phyloP scores from a whole-genome alignment of 345 rosid species.

The Geranium rotundifolium region DNA sequence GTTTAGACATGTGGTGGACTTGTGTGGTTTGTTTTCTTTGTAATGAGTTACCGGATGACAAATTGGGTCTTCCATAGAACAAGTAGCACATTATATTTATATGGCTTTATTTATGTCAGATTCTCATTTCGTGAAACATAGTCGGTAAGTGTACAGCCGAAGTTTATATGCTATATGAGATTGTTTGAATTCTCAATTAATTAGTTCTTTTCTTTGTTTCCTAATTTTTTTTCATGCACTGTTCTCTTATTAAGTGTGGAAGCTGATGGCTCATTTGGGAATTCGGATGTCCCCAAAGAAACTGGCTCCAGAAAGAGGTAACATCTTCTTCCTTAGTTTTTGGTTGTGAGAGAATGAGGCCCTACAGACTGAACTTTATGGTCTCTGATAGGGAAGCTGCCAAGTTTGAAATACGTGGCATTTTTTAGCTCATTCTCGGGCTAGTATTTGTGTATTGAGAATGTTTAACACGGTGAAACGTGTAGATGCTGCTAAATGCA shows the following conservation, averaged over 20 bases:
- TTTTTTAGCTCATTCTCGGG: neutral
- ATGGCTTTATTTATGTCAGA: neutral
- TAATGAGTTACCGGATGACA: no score
- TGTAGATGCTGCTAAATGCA: neutral
- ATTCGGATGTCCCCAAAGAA: slow-evolving; percentile 62
- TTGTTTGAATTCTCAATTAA: neutral
- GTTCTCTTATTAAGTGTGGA: slow-evolving; percentile 30
- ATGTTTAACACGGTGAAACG: neutral
- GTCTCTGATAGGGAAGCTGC: neutral
- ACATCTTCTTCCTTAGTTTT: slow-evolving; percentile 1
- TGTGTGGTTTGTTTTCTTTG: no score
- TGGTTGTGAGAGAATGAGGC: neutral
- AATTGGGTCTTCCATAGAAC: no score
- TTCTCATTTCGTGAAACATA: neutral
- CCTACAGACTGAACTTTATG: neutral
- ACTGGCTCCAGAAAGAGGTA: slow-evolving; percentile 75
- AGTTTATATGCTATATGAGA: no score
- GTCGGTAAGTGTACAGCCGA: neutral
- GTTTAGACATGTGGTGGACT: no score
- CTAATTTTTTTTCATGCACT: neutral
- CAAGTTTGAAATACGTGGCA: neutral
- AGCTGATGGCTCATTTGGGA: slow-evolving; percentile 57
- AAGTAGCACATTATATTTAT: no score
- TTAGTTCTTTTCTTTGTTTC: neutral
- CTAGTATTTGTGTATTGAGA: neutral